Evolutionary conservation across 2,329 filamentous ascomycete species (phyloP), one percentile per base, ranked within the genome.

Genomic region (Cercospora canescens): DNA sequence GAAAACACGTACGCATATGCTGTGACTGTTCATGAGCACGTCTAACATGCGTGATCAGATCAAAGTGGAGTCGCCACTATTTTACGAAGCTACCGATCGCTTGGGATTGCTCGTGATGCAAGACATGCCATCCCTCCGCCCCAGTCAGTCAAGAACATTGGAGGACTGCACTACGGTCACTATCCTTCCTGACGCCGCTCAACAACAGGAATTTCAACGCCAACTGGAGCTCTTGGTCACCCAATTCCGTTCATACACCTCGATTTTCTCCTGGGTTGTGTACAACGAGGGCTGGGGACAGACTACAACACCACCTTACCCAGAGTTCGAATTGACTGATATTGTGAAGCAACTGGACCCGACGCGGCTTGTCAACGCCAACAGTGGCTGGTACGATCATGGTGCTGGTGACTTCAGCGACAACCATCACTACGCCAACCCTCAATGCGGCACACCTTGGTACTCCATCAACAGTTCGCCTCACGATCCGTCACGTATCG

Each of bases 241-340:
- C 41, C 87, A 91, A 68, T 86, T 87, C 74, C 87, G 85, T 76
- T 88, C 81, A 75, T 89, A 89, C 73, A 84, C 89, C 0, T 88
- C 85, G 63, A 90, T 91, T 67, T 82, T 86, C 9, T 84, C 86
- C 1, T 91, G 89, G 87, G 80, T 89, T 16, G 87, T 91, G 70
- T 91, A 91, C 76, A 91, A 91, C 73, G 89, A 91, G 75, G 89
- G 88, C 50, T 91, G 89, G 89, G 89, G 87, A 1, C 89, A 91
- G 72, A 77, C 85, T 2, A 81, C 74, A 2, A 71, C 80, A 0
- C 81, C 81, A 7, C 60, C 60, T 4, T 75, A 75, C 34, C 87
- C 88, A 0, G 89, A 91, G 67, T 83, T 84, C 14, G 78, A 75
- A 4, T 78, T 92, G 12, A 86, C 87, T 0, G 80, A 85, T 1